These are phyloP conservation scores for Byssothecium circinans DNA, from an alignment of 2,329 filamentous ascomycete genomes.

Conservation along the genomic window DNA sequence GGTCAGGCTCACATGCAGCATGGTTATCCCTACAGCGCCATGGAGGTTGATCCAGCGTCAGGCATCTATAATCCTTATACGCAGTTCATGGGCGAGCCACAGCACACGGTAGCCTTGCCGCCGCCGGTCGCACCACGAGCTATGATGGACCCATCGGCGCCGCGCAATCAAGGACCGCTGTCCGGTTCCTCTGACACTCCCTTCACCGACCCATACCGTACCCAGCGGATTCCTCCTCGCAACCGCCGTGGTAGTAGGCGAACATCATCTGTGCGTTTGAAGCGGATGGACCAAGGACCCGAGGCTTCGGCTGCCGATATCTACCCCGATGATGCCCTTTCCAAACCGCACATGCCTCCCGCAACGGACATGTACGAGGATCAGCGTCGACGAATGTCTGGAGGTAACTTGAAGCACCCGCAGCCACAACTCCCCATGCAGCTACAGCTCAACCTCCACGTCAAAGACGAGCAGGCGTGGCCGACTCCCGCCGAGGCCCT, in stretches of 20 bases:
- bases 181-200: background rate
- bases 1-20: background rate
- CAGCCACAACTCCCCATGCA: background rate
- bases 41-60: background rate
- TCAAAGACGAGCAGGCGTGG: background rate
- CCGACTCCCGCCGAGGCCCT: background rate
- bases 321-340: conserved; percentile 31
- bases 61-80: background rate
- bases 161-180: background rate
- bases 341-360: background rate
- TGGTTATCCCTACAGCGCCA: background rate
- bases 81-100: background rate
- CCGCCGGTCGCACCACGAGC: background rate
- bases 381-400: background rate
- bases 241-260: conserved; percentile 3
- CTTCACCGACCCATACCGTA: background rate
- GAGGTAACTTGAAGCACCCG: background rate
- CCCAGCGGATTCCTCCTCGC: background rate
- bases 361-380: background rate
- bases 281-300: conserved; percentile 33
- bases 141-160: background rate
- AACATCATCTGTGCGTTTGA: conserved; percentile 15
- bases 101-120: background rate
- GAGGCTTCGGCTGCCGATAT: conserved; percentile 33
- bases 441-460: background rate